Evolutionary conservation across 106 monocot species (phyloP).

Genomic region (Phalaenopsis aphrodite): DNA sequence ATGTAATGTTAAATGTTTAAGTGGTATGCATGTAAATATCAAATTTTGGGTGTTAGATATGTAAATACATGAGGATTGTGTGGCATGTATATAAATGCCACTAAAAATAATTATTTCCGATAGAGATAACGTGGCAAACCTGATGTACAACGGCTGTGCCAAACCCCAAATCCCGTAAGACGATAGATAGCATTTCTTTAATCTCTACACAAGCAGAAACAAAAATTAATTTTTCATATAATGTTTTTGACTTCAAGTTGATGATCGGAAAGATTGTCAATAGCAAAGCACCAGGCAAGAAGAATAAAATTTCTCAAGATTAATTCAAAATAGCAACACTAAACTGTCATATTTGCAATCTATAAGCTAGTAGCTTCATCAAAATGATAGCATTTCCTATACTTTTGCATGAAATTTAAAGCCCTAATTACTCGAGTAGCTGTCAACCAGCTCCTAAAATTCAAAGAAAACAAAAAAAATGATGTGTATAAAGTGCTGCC

Average conservation of each 20-base stretch:
- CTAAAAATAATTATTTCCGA: neutral
- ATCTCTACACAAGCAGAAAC: constrained; percentile 50
- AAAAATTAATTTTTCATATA: constrained; percentile 6
- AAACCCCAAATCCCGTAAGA: constrained; percentile 74
- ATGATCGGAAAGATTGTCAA: neutral
- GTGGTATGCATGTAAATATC: too few species aligned
- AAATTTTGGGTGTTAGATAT: too few species aligned
- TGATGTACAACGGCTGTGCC: constrained; percentile 88
- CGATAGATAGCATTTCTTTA: constrained; percentile 86
- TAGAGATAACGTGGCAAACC: constrained; percentile 30
- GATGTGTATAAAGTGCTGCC: neutral
- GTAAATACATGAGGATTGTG: too few species aligned
- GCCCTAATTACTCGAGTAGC: neutral
- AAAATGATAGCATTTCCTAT: constrained; percentile 7
- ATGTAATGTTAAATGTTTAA: too few species aligned
- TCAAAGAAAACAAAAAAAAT: neutral
- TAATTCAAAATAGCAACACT: neutral
- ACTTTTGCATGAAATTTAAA: neutral
- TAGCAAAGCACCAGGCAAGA: neutral
- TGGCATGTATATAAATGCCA: too few species aligned
- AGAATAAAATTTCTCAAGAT: constrained; percentile 1
- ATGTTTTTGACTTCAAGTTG: neutral
- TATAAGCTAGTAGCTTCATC: neutral
- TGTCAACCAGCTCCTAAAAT: neutral
- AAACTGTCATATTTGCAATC: neutral